Evolutionary conservation across 495 filamentous ascomycete species (phyloP), one percentile per base, ranked within the genome.

Genomic region (Rhypophila decipiens): DNA sequence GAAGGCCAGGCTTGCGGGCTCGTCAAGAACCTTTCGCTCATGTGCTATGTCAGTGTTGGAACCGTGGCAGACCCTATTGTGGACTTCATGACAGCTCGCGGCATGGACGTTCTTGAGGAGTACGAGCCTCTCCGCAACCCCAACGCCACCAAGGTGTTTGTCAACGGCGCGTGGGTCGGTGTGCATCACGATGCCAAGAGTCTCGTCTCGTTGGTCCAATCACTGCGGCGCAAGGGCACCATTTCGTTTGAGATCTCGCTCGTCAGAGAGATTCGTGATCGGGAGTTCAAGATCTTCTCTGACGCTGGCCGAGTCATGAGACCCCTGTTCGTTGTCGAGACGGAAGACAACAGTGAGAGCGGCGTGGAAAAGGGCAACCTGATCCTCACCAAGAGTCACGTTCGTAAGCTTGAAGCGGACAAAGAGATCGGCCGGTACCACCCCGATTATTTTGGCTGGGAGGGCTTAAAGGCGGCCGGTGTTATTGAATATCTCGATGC

Each of bases 1-100:
- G 93, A 99, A 79, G 93, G 93, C 50, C 94, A 99, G 63, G 93
- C 93, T 65, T 99, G 93, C 71, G 93, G 93, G 65, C 68, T 99
- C 48, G 94, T 99, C 65, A 99, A 99, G 74, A 99, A 99, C 56
- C 62, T 99, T 60, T 87, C 94, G 3, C 78, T 99, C 37, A 97
- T 99, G 91, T 97, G 90, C 63, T 95, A 90, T 56, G 88, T 99
- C 61, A 95, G 87, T 39, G 89, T 96, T 24, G 93, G 91, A 63
- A 87, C 88, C 5, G 86, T 89, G 9, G 85, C 85, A 22, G 85
- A 91, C 42, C 89, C 90, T 5, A 87, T 98, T 53, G 76, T 93
- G 27, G 87, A 96, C 51, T 98, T 95, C 73, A 90, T 98, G 87
- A 86, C 86, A 44, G 82, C 88, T 40, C 76, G 90, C 27, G 87